These are phyloP conservation scores for Coemansia sp. DNA, from an alignment of 192 early-diverging fungal species.

Conservation along the genomic window DNA sequence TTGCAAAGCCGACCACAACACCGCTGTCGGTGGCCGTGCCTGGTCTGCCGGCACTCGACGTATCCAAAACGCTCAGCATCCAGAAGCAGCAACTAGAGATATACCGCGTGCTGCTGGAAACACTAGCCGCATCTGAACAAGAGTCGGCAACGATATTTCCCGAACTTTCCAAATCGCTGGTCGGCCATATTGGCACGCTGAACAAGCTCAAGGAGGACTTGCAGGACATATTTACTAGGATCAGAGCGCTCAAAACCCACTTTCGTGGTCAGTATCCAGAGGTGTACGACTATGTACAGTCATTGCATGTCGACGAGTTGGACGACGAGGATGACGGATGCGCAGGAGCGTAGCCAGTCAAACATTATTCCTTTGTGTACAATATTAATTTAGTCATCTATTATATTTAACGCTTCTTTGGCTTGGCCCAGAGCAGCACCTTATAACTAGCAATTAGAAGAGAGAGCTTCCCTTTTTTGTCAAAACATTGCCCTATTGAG, in stretches of 20 bases:
- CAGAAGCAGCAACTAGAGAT: constrained; percentile 37
- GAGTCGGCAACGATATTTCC: constrained; percentile 39
- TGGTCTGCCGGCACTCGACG: constrained; percentile 27
- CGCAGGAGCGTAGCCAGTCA: background rate
- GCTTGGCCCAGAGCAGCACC: background rate
- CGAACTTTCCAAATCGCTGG: constrained; percentile 33
- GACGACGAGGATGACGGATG: constrained; percentile 29
- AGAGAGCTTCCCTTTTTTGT: too few species aligned
- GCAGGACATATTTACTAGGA: constrained; percentile 44
- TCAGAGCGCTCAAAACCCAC: constrained; percentile 33
- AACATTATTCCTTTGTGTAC: background rate
- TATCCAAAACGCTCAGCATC: constrained; percentile 17
- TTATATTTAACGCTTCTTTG: background rate
- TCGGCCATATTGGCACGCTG: constrained; percentile 24
- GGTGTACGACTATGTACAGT: constrained; percentile 48
- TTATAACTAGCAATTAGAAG: too few species aligned
- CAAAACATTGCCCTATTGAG: background rate
- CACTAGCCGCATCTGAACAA: constrained; percentile 29
- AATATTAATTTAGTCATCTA: background rate
- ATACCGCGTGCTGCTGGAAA: constrained; percentile 34
- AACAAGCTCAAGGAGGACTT: constrained; percentile 40
- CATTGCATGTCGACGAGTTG: constrained; percentile 42
- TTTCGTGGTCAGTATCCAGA: constrained; percentile 38
- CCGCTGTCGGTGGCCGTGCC: constrained; percentile 23
- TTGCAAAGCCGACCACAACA: background rate